Conservation (phyloP, 306 rosid genomes). For the Vicia faba region DNA sequence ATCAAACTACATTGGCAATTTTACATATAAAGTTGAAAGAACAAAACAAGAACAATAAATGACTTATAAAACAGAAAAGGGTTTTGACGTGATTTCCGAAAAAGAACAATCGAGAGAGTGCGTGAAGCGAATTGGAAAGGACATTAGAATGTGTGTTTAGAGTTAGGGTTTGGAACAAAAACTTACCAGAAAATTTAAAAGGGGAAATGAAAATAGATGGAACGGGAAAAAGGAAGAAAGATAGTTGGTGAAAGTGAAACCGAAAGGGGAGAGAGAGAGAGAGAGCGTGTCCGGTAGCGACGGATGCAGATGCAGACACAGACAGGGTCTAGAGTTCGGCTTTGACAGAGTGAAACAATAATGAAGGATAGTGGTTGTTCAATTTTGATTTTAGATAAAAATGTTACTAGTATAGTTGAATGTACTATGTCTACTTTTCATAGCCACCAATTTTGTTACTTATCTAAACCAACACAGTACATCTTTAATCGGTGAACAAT, state of each 20-base stretch:
- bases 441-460: too few relatives aligned
- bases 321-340: not conserved
- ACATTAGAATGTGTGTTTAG: not conserved
- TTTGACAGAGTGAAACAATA: not conserved
- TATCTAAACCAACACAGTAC: too few relatives aligned
- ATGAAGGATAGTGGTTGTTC: not conserved
- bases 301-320: not conserved
- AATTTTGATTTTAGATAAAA: not conserved
- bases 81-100: not conserved
- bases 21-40: not conserved
- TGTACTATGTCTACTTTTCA: too few relatives aligned
- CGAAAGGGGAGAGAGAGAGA: not conserved
- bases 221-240: not conserved
- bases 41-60: not conserved
- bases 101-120: not conserved
- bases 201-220: too few relatives aligned
- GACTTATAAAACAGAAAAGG: not conserved
- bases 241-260: not conserved
- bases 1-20: slow-evolving; percentile 1
- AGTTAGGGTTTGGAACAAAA: slow-evolving; percentile 33
- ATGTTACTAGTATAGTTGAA: too few relatives aligned
- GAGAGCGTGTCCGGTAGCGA: not conserved
- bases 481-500: too few relatives aligned
- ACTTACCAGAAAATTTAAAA: not conserved
- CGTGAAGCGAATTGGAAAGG: not conserved